Evolutionary conservation across 768 basidiomycete species (phyloP), one percentile per base, ranked within the genome.

Genomic region (Tulasnella sp.): DNA sequence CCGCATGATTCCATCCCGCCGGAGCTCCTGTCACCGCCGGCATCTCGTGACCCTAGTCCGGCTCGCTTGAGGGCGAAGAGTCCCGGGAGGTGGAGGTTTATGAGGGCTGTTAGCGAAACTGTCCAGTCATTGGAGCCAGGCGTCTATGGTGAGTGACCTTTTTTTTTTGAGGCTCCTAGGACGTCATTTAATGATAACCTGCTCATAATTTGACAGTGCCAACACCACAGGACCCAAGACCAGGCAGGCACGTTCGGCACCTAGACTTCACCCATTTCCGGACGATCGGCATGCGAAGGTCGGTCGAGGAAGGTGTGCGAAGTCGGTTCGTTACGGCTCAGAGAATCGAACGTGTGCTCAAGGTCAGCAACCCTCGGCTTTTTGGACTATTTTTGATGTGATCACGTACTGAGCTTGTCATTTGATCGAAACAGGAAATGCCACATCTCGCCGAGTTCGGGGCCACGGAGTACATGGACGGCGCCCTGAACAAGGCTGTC

Each of bases 391-490:
- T 31, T 34, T 15, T 12, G 21, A 24, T 34, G 50, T 27, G 48
- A 38, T 48, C 42, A 38, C 34, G 34, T 61, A 57, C 66, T 25
- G 11, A 25, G n/a, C 41, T 42, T 34, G 21, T 60, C 54, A 41
- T 41, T 51, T 30, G 4, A 2, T 42, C 41, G 49, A 64, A 43
- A 24, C 67, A 93, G 90, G 91, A 94, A 78, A 82, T 85, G 72
- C 89, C 91, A 0, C 92, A 92, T 63, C 74, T 98, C 10, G 76
- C 76, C 17, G 78, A 83, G 8, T 91, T 99, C 63, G 93, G 93
- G n/a, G 92, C 91, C 4, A 97, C 94, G 1, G 94, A 99, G 70
- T 99, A 97, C 69, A 97, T 99, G 89, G 94, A 99, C 64, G 85
- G 88, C 2, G 85, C 94, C 0, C 75, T 99, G 43, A 88, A 85